Conservation (phyloP, 345 rosid species). For the Citrus hindsii region DNA sequence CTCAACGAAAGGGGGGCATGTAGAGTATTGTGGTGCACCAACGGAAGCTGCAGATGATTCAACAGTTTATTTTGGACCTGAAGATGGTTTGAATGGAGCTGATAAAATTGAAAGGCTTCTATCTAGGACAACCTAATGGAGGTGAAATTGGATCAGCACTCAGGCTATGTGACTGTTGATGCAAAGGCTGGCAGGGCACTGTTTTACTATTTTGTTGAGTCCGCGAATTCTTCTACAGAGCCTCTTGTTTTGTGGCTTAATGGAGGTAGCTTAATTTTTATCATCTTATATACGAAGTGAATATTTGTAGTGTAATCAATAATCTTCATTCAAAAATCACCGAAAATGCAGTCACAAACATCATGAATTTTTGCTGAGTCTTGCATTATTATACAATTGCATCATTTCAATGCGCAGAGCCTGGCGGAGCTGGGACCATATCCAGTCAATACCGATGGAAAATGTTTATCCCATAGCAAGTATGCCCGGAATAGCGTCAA, state of each 20-base stretch:
- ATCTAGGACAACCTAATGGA: slow-evolving; percentile 22
- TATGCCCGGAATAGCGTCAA: slow-evolving; percentile 20
- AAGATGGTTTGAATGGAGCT: slow-evolving; percentile 9
- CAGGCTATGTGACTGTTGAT: slow-evolving; percentile 32
- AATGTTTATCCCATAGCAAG: slow-evolving; percentile 16
- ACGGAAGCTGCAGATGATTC: neutral
- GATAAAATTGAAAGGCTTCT: slow-evolving; percentile 31
- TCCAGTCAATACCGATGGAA: slow-evolving; percentile 2
- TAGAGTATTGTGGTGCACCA: neutral
- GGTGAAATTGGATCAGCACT: slow-evolving; percentile 26
- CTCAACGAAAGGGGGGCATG: neutral
- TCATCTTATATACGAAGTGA: neutral
- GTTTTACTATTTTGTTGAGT: slow-evolving; percentile 32
- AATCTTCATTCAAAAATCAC: too few species aligned
- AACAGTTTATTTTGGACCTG: neutral
- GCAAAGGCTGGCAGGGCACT: slow-evolving; percentile 25
- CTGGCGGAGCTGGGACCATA: slow-evolving; percentile 33
- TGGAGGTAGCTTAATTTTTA: slow-evolving; percentile 23
- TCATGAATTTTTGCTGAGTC: too few species aligned
- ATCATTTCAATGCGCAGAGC: slow-evolving; percentile 34
- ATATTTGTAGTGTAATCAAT: too few species aligned
- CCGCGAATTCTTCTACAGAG: slow-evolving; percentile 12
- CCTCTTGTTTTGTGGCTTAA: slow-evolving; percentile 42
- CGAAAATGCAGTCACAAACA: too few species aligned
- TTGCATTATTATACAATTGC: neutral